Conservation (phyloP, 768 basidiomycete species). For the Mycena leptocephala region DNA sequence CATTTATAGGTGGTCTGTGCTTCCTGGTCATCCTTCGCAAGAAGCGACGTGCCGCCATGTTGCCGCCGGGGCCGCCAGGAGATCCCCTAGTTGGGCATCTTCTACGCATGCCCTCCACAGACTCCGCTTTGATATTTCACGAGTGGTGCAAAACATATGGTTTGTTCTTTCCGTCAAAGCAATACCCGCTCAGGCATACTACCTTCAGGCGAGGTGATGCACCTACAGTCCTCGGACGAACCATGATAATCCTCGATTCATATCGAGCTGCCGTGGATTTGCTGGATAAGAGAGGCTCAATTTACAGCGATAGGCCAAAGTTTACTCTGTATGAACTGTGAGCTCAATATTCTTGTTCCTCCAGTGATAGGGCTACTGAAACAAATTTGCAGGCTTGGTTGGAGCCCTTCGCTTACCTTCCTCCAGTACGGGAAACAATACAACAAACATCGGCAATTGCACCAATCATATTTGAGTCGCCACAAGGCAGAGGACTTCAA, state of each 20-base stretch:
- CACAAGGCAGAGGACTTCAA: slow-evolving; percentile 30
- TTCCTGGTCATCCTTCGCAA: neutral
- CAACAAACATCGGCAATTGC: slow-evolving; percentile 41
- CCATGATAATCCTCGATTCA: slow-evolving; percentile 51
- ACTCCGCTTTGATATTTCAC: neutral
- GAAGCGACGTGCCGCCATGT: neutral
- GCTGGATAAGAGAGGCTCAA: slow-evolving; percentile 56
- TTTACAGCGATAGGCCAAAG: slow-evolving; percentile 52
- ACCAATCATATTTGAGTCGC: slow-evolving; percentile 45
- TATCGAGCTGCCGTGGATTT: slow-evolving; percentile 56
- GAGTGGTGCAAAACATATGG: slow-evolving; percentile 14
- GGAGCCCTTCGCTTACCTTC: slow-evolving; percentile 25
- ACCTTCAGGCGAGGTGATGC: slow-evolving; percentile 37
- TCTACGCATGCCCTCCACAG: neutral
- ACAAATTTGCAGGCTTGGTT: slow-evolving; percentile 34
- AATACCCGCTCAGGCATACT: neutral
- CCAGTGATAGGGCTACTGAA: neutral
- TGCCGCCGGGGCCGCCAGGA: slow-evolving; percentile 19
- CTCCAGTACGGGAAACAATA: slow-evolving; percentile 45
- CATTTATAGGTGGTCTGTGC: neutral
- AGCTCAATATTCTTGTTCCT: neutral
- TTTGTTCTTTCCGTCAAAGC: neutral
- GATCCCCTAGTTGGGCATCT: slow-evolving; percentile 14
- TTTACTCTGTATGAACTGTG: slow-evolving; percentile 43
- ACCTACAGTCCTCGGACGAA: slow-evolving; percentile 40